Evolutionary conservation across 2,329 filamentous ascomycete genomes (phyloP).

Genomic region (Acrodontium crateriforme): DNA sequence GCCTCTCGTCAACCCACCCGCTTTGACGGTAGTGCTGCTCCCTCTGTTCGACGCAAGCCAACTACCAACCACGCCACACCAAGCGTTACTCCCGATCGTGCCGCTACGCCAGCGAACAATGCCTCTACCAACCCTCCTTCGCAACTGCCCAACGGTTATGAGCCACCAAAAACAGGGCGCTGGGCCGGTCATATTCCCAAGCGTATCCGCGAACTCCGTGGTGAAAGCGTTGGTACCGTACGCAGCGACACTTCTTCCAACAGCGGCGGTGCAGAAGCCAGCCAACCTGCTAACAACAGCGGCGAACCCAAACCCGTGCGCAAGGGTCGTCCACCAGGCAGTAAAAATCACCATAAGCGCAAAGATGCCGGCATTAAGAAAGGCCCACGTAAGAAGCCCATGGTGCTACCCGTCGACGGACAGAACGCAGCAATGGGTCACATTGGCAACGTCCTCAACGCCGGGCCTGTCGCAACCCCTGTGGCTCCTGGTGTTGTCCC

Average conservation of each 20-base stretch:
- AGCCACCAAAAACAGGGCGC: slow-evolving; percentile 17
- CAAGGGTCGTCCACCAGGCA: slow-evolving; percentile 29
- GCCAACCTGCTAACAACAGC: slow-evolving; percentile 3
- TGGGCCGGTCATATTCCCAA: slow-evolving; percentile 22
- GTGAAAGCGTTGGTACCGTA: slow-evolving; percentile 21
- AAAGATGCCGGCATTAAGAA: slow-evolving; percentile 37
- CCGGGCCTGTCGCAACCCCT: too few relatives aligned
- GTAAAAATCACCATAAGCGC: slow-evolving; percentile 32
- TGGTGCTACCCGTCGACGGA: too few relatives aligned
- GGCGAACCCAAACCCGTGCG: slow-evolving; percentile 7
- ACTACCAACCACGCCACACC: slow-evolving; percentile 7
- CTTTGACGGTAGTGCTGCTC: slow-evolving; percentile 14
- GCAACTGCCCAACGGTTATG: slow-evolving; percentile 5
- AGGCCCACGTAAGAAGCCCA: slow-evolving; percentile 28
- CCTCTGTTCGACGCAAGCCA: slow-evolving; percentile 14
- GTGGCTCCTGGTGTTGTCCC: too few relatives aligned
- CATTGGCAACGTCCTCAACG: too few relatives aligned
- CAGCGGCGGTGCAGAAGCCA: slow-evolving; percentile 1
- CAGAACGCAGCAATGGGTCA: too few relatives aligned
- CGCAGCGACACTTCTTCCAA: too few relatives aligned
- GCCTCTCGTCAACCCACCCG: slow-evolving; percentile 16
- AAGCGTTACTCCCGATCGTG: slow-evolving; percentile 13
- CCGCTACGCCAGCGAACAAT: slow-evolving; percentile 6
- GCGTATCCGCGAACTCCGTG: slow-evolving; percentile 34
- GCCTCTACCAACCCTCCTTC: too few relatives aligned